A percentile compares a stretch with the other conserved stretches of the same genome.
Conservation (phyloP, 2,329 filamentous ascomycete species). For the Rutstroemia sp. region DNA sequence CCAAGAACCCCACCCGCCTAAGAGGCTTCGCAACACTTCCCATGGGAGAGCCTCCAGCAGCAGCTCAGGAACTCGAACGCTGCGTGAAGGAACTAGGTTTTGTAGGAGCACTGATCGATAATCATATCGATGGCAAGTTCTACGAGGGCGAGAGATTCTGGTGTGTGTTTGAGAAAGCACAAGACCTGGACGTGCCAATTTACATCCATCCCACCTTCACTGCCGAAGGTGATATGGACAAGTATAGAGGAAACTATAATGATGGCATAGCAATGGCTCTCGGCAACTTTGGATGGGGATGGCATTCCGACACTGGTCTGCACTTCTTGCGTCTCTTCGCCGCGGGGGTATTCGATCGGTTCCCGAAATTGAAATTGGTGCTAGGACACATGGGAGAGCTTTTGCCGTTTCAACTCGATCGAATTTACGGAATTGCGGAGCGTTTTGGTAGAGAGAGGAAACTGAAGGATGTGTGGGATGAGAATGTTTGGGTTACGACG, state of each 20-base stretch:
- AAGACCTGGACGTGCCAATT: conserved; percentile 36
- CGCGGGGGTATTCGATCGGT: conserved; percentile 46
- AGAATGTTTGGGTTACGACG: conserved; percentile 52
- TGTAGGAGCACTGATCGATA: conserved; percentile 40
- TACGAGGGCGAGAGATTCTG: conserved; percentile 38
- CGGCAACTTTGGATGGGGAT: conserved; percentile 39
- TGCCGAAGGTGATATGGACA: conserved; percentile 21
- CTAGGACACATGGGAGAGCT: conserved; percentile 46
- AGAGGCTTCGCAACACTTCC: conserved; percentile 37
- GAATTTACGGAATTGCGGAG: conserved; percentile 30
- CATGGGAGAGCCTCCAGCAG: conserved; percentile 30
- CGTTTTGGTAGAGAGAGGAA: conserved; percentile 29
- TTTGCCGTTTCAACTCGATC: conserved; percentile 47
- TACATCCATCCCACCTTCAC: conserved; percentile 37
- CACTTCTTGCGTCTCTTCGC: conserved; percentile 43
- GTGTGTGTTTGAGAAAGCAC: conserved; percentile 27
- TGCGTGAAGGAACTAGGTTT: conserved; percentile 39
- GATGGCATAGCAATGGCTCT: conserved; percentile 28
- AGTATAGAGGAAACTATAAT: conserved; percentile 29
- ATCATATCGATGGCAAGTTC: conserved; percentile 33
- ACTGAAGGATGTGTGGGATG: conserved; percentile 44
- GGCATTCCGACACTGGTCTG: conserved; percentile 43
- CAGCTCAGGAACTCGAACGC: conserved; percentile 32
- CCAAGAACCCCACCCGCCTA: conserved; percentile 31
- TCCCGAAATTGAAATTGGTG: conserved; percentile 46